Evolutionary conservation across 768 basidiomycete species (phyloP).

Genomic region (Leccinum variicolor): DNA sequence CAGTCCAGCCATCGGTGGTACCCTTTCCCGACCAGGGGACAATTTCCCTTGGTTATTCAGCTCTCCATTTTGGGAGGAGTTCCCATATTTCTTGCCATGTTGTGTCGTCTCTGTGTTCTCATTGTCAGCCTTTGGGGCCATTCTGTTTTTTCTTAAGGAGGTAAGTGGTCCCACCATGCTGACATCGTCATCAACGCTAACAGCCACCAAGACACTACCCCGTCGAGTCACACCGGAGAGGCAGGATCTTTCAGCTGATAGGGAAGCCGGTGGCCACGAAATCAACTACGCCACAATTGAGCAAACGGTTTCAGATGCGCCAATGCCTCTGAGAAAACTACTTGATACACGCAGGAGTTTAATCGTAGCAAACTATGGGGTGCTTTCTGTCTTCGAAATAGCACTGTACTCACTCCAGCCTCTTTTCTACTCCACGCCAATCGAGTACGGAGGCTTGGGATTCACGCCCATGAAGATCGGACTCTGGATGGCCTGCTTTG

Average conservation of each 20-base stretch:
- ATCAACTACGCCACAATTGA: slow-evolving; percentile 14
- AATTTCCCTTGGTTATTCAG: slow-evolving; percentile 49
- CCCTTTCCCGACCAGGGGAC: slow-evolving; percentile 52
- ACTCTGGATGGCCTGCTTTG: slow-evolving; percentile 33
- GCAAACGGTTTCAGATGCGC: slow-evolving; percentile 11
- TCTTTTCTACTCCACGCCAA: slow-evolving; percentile 38
- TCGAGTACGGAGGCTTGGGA: slow-evolving; percentile 36
- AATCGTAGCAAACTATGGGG: slow-evolving; percentile 36
- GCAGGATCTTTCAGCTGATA: slow-evolving; percentile 2
- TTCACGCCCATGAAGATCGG: slow-evolving; percentile 36
- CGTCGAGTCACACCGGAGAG: slow-evolving; percentile 11
- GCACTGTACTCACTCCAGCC: slow-evolving; percentile 34
- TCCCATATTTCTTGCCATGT: slow-evolving; percentile 47
- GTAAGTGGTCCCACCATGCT: slow-evolving; percentile 12
- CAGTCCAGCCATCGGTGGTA: slow-evolving; percentile 59
- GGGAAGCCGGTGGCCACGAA: slow-evolving; percentile 10
- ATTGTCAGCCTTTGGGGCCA: slow-evolving; percentile 16
- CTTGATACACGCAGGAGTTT: slow-evolving; percentile 24
- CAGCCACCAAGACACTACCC: slow-evolving; percentile 20
- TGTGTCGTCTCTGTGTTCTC: slow-evolving; percentile 32
- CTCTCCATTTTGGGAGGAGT: slow-evolving; percentile 45
- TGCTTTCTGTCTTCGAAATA: slow-evolving; percentile 36
- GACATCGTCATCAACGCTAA: slow-evolving; percentile 1
- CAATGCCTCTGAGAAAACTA: slow-evolving; percentile 27
- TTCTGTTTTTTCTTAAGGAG: slow-evolving; percentile 29